These are phyloP conservation scores for Cupressus sempervirens DNA, from an alignment of 75 land plant genomes.

Conservation along the genomic window DNA sequence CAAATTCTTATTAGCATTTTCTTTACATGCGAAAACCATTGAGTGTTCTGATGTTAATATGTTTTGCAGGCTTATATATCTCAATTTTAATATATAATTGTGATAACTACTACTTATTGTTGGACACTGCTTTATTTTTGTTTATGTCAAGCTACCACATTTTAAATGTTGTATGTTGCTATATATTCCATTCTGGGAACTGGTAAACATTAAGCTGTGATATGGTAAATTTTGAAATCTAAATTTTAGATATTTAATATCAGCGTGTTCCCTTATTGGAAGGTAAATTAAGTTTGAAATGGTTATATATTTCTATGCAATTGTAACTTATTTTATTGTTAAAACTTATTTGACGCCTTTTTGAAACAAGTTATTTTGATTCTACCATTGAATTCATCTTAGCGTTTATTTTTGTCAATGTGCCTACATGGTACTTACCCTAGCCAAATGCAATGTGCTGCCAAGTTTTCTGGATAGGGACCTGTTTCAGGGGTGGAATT, in stretches of 20 bases:
- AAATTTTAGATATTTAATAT: too few species aligned
- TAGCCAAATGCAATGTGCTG: too few species aligned
- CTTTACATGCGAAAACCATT: neutral
- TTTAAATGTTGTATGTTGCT: neutral
- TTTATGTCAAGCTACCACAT: neutral
- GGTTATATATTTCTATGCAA: neutral
- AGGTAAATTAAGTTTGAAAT: neutral
- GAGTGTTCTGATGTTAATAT: neutral
- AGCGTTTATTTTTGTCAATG: too few species aligned
- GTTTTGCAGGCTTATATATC: neutral
- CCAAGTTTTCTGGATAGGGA: too few species aligned
- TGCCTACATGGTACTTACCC: neutral
- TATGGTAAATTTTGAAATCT: neutral
- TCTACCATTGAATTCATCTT: neutral
- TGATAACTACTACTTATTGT: neutral
- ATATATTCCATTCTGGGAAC: too few species aligned
- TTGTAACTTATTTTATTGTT: neutral
- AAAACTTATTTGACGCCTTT: neutral
- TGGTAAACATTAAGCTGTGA: neutral
- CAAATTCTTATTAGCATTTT: neutral
- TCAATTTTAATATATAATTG: neutral
- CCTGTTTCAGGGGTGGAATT: too few species aligned
- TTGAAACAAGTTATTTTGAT: neutral
- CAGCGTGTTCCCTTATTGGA: neutral
- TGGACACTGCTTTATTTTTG: neutral